Base-by-base conservation (phyloP, 2,329 filamentous ascomycete genomes). In the Bisporella sp. region DNA sequence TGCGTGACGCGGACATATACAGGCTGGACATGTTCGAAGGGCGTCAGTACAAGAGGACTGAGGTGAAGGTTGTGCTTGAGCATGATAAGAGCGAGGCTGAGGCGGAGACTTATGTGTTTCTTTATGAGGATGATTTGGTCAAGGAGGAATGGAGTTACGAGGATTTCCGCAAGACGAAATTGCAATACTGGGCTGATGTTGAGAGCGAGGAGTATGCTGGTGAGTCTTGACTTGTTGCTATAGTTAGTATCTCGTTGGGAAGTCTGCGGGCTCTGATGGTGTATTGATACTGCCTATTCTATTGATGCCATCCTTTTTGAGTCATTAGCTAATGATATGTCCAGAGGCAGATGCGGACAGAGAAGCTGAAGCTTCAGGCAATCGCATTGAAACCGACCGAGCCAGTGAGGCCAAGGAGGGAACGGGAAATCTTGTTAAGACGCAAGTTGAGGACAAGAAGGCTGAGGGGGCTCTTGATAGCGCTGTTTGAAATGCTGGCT, bases 1-100 rank as follows among this genome's bases (percentile, higher is more conserved):
- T 96, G 42, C 93, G 87, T 0, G 78, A 83, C 35, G 82, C 78
- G 31, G 90, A 96, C 60, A 71, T 96, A 46, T 70, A 73, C 58
- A 82, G 86, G 37, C 75, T 96, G 2, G 89, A 96, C 63, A 69
- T 74, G 5, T 96, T 95, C 63, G 91, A 96, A 66, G 91, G 91
- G 1, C 56, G 57, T 6, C 81, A 92, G 64, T 95, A 95, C 62
- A 69, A 72, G 50, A 75, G 84, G 64, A 49, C 75, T 69, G 61
- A 73, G 60, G 71, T 76, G 32, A 29, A 31, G 35, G 35, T 41
- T 7, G 37, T 5, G 11, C 45, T 47, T 13, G 45, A 31, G 6
- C 7, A 6, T 13, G 67, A 64, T 31, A 74, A 86, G 21, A 41
- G 48, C 6, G 52, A 40, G 28, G 45, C 31, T 12, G 39, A 51